phyloP scores from a whole-genome alignment of 768 basidiomycete genomes.

The Trichaptum fuscoviolaceum region DNA sequence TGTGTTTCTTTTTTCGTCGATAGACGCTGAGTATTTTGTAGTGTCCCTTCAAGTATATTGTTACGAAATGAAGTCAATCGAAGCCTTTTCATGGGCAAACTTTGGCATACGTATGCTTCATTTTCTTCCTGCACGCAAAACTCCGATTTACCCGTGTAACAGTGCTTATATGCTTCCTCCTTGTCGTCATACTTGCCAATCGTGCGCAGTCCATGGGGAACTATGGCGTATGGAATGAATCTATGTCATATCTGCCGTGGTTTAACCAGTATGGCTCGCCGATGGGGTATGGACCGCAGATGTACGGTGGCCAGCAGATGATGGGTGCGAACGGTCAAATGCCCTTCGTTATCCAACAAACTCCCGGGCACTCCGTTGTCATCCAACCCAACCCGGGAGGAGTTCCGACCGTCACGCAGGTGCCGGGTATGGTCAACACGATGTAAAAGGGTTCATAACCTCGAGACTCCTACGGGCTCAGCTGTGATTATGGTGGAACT shows the following conservation, averaged over 20 bases:
- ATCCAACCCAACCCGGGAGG: slow-evolving; percentile 63
- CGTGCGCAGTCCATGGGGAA: slow-evolving; percentile 52
- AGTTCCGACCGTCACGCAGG: slow-evolving; percentile 55
- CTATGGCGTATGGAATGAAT: slow-evolving; percentile 51
- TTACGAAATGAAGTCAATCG: slow-evolving; percentile 74
- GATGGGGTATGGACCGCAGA: slow-evolving; percentile 5
- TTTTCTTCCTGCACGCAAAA: slow-evolving; percentile 4
- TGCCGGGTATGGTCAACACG: slow-evolving; percentile 35
- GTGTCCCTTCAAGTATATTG: slow-evolving; percentile 56
- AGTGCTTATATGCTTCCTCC: slow-evolving; percentile 50
- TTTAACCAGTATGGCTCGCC: slow-evolving; percentile 7
- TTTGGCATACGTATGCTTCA: slow-evolving; percentile 45
- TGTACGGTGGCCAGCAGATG: slow-evolving; percentile 8
- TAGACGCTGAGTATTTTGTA: slow-evolving; percentile 21
- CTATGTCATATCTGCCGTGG: slow-evolving; percentile 17
- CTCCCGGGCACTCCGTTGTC: slow-evolving; percentile 57
- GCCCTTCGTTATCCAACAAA: slow-evolving; percentile 35
- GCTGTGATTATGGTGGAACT: background rate
- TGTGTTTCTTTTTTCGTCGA: background rate
- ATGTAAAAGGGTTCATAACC: background rate
- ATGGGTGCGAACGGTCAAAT: slow-evolving; percentile 30
- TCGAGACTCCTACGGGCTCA: background rate
- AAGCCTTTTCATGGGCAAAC: slow-evolving; percentile 74
- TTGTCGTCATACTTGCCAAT: slow-evolving; percentile 46
- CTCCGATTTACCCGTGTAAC: slow-evolving; percentile 6